phyloP scores from a whole-genome alignment of 106 monocot genomes.

The Dioscorea alata region DNA sequence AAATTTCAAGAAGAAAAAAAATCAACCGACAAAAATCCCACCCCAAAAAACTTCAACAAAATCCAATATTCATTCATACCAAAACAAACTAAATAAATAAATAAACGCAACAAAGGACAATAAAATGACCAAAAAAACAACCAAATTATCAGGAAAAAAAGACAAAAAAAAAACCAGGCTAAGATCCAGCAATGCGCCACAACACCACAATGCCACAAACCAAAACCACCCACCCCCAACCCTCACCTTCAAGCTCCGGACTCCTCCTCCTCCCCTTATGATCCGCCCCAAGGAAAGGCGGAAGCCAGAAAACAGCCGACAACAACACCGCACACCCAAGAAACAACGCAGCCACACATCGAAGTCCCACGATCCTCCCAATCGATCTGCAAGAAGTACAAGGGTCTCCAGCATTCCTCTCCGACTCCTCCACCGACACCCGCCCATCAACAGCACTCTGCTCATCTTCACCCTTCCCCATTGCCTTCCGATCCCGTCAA shows the following conservation, averaged over 20 bases:
- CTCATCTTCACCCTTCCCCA: constrained; percentile 62
- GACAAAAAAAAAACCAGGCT: not conserved
- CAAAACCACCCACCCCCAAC: not conserved
- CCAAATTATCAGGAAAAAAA: not conserved
- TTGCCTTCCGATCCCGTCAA: constrained; percentile 10
- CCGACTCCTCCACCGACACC: constrained; percentile 7
- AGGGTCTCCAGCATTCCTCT: constrained; percentile 8
- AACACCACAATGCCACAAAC: not conserved
- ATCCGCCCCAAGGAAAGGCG: constrained; percentile 32
- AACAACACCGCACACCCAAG: constrained; percentile 53
- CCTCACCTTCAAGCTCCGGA: constrained; percentile 33
- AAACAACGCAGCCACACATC: constrained; percentile 37
- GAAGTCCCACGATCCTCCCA: constrained; percentile 19
- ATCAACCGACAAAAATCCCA: too few species aligned
- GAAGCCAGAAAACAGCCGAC: constrained; percentile 69
- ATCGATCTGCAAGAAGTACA: constrained; percentile 35
- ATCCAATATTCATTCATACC: too few species aligned
- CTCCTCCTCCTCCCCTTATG: not conserved
- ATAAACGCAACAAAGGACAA: too few species aligned
- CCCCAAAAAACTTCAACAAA: too few species aligned
- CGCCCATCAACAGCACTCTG: not conserved
- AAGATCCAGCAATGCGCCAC: not conserved
- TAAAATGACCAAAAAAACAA: not conserved
- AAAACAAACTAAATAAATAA: too few species aligned
- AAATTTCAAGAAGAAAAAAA: too few species aligned